phyloP scores from a whole-genome alignment of 2,329 filamentous ascomycete species.

The Lecanicillium sp. region DNA sequence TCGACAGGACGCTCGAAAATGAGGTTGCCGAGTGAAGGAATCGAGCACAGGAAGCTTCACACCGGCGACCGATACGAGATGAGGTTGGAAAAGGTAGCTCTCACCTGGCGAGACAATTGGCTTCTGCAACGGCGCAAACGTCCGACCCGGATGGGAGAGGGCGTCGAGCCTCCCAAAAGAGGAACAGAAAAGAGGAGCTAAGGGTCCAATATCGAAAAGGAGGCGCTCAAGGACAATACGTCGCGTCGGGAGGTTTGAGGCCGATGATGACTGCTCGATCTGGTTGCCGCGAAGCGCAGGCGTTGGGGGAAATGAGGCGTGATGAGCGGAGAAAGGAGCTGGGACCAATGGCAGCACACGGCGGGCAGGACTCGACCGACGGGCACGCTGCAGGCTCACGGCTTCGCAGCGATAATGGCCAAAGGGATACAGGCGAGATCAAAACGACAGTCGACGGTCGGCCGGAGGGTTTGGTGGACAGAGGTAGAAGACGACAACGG shows the following conservation, averaged over 20 bases:
- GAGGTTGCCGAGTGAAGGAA: not conserved
- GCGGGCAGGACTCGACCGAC: constrained; percentile 2
- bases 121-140: constrained; percentile 6
- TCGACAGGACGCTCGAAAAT: not conserved
- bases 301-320: not conserved
- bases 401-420: not conserved
- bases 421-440: not conserved
- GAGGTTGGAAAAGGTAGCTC: constrained; percentile 1
- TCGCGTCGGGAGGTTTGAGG: constrained; percentile 3
- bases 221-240: not conserved
- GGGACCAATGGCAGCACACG: constrained; percentile 5
- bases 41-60: constrained; percentile 1
- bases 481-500: not conserved
- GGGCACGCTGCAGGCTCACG: not conserved
- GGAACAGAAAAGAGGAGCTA: not conserved
- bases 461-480: constrained; percentile 1
- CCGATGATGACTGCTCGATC: not conserved
- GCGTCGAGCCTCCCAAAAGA: constrained; percentile 6
- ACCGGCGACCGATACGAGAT: too few relatives aligned
- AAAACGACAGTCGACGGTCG: not conserved
- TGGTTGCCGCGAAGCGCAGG: not conserved
- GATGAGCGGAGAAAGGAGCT: not conserved
- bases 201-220: not conserved
- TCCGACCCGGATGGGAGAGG: constrained; percentile 6
- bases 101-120: constrained; percentile 7